Evolutionary conservation across 2,329 filamentous ascomycete species (phyloP).

Genomic region (Penicillium crustosum): DNA sequence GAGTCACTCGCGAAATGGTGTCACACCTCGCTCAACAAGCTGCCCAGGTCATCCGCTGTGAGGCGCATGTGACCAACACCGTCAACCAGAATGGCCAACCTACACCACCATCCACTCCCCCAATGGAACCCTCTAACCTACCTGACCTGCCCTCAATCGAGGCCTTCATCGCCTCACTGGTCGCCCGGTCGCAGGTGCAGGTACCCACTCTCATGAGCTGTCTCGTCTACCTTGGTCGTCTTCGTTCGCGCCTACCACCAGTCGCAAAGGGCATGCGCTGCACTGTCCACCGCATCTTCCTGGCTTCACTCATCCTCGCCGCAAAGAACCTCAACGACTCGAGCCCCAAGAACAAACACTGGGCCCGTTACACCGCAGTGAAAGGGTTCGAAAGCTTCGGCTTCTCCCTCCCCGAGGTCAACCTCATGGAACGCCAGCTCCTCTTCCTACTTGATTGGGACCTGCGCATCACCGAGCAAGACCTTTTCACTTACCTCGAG

Average conservation of each 20-base stretch:
- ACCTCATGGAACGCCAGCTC: constrained; percentile 98
- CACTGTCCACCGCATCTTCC: constrained; percentile 96
- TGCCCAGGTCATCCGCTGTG: constrained; percentile 50
- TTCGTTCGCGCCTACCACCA: constrained; percentile 81
- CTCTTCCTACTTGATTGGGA: constrained; percentile 95
- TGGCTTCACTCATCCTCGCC: constrained; percentile 64
- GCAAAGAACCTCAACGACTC: constrained; percentile 99
- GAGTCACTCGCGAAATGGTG: constrained; percentile 52
- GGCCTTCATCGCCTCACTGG: constrained; percentile 86
- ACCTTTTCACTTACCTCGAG: constrained; percentile 84
- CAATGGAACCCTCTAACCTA: constrained; percentile 47
- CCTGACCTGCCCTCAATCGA: constrained; percentile 72
- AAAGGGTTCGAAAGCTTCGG: constrained; percentile 73
- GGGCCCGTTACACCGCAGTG: constrained; percentile 88
- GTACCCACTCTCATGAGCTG: constrained; percentile 97
- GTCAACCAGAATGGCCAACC: constrained; percentile 52
- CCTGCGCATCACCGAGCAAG: constrained; percentile 76
- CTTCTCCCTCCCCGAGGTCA: constrained; percentile 93
- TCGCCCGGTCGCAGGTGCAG: constrained; percentile 91
- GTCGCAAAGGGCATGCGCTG: constrained; percentile 95
- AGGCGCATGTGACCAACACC: constrained; percentile 50
- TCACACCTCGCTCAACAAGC: constrained; percentile 49
- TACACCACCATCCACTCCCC: constrained; percentile 61
- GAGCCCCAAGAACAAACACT: constrained; percentile 99
- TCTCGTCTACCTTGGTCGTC: constrained; percentile 84